These are phyloP conservation scores for Rhodotorula sp. DNA, from an alignment of 1,284 basidiomycete species.

Conservation along the genomic window DNA sequence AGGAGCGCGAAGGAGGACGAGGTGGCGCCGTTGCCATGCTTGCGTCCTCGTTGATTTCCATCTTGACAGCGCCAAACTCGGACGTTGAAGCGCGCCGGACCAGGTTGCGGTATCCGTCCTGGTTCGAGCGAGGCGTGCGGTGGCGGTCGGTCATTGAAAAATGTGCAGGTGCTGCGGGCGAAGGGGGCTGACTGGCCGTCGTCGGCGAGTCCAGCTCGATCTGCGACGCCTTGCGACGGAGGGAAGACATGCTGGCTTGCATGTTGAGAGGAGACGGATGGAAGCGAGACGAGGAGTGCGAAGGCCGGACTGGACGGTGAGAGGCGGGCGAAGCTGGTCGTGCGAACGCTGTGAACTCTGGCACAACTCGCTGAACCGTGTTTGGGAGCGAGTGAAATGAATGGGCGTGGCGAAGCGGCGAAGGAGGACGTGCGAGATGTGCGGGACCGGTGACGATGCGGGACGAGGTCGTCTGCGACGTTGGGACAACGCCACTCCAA, in stretches of 20 bases:
- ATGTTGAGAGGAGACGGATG: neutral
- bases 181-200: neutral
- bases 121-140: neutral
- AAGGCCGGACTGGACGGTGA: neutral
- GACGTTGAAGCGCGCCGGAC: conserved; percentile 3
- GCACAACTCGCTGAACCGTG: no score
- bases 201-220: conserved; percentile 3
- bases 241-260: neutral
- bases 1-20: neutral
- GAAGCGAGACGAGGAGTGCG: neutral
- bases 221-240: neutral
- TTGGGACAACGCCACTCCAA: no score
- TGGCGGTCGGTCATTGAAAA: neutral
- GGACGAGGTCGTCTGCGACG: no score
- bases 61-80: neutral
- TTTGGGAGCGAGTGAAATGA: neutral
- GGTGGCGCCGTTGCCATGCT: neutral
- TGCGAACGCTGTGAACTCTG: no score
- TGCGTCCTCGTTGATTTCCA: neutral
- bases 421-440: neutral
- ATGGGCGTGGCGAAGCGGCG: neutral
- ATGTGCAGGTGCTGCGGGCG: neutral
- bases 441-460: neutral
- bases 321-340: neutral
- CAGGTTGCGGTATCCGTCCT: conserved; percentile 4